Evolutionary conservation across 116 monocot species (phyloP), one percentile per base, ranked within the genome.

Genomic region (Phalaenopsis hybrid): DNA sequence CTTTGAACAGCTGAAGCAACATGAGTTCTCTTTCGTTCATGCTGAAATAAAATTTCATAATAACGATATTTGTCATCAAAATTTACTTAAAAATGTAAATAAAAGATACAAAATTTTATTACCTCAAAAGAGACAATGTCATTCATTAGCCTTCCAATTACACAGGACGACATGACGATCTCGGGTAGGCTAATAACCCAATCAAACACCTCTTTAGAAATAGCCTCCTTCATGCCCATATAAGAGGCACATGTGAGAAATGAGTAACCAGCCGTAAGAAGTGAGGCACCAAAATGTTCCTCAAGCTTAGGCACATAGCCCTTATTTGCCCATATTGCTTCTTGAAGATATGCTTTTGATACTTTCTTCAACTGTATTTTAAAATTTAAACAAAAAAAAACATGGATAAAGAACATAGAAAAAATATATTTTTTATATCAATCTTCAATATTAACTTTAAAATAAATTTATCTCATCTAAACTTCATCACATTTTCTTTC

Each of bases 101-200:
- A 12, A 12, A 17, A 15, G 4, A 55, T 23, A 11, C 23, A 21
- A 1, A 63, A 63, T 63, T 63, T 63, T 23, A 23, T 57, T 80
- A 85, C 85, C 85, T 88, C 82, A 63, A 59, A 52, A 16, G 81
- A 72, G 4, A 34, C 25, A 21, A 85, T 6, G 10, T 88, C 88
- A 67, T 86, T 67, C 25, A 61, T 23, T 10, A 83, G 31, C 18
- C 81, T 79, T 6, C 11, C 13, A 55, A 88, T 75, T 0, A 78
- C 2, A 25, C 31, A 34, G 1, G 75, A 74, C 16, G 74, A 44
- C 44, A 70, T 55, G 2, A 81, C 44, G 3, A 83, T 52, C 41
- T 68, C 48, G 0, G 88, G 88, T 0, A 76, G 8, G 18, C 55
- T 49, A 0, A 12, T 4, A 21, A 81, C 73, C 86, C 80, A 88